phyloP scores from a whole-genome alignment of 768 basidiomycete species.

The Mycena kentingensis region DNA sequence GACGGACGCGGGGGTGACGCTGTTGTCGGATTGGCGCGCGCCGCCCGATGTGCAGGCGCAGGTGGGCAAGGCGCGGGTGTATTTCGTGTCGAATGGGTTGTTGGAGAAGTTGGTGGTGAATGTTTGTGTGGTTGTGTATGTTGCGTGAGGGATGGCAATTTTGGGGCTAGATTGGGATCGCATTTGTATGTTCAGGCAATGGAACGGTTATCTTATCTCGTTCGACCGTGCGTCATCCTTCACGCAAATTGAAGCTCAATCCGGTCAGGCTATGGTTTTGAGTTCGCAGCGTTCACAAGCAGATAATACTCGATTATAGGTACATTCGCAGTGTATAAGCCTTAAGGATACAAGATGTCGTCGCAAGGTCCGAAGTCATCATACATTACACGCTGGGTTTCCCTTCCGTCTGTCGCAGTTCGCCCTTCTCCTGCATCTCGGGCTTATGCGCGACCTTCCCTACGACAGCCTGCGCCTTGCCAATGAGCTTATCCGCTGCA shows the following conservation, averaged over 20 bases:
- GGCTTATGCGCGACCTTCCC: slow-evolving; percentile 35
- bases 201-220: no score
- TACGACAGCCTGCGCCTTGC: slow-evolving; percentile 58
- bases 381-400: no score
- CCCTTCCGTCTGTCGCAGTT: slow-evolving; percentile 54
- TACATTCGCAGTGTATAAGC: no score
- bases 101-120: slow-evolving; percentile 78
- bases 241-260: no score
- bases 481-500: slow-evolving; percentile 54
- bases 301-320: no score
- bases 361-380: no score
- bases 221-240: no score
- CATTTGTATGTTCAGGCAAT: no score
- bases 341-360: no score
- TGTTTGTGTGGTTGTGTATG: slow-evolving; percentile 68
- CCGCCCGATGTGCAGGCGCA: slow-evolving; percentile 29
- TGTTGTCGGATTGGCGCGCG: slow-evolving; percentile 50
- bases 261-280: no score
- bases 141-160: slow-evolving; percentile 53
- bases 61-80: slow-evolving; percentile 67
- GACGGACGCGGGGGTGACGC: slow-evolving; percentile 59
- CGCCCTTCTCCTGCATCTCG: slow-evolving; percentile 58
- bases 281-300: no score
- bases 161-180: no score
- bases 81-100: slow-evolving; percentile 65